Evolutionary conservation across 2,329 filamentous ascomycete genomes (phyloP).

Genomic region (Penicillium sp.): DNA sequence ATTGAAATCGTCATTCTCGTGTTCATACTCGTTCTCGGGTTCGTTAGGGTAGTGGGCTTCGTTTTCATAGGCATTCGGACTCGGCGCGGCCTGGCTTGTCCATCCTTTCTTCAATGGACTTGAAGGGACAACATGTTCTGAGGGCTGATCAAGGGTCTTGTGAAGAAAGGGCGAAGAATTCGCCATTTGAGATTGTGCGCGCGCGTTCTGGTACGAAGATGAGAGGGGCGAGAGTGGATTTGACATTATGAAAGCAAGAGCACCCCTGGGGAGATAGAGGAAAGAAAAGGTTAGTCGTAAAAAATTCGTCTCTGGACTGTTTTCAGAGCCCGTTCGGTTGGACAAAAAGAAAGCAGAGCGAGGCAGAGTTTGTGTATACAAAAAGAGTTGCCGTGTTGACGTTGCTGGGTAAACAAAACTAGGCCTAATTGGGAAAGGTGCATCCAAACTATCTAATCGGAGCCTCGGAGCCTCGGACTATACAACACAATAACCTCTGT

Average conservation of each 20-base stretch:
- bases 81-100: slow-evolving; percentile 14
- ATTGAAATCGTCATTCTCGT: slow-evolving; percentile 23
- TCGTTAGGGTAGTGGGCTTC: slow-evolving; percentile 17
- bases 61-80: slow-evolving; percentile 14
- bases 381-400: slow-evolving; percentile 10
- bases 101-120: slow-evolving; percentile 31
- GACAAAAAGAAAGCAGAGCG: neutral
- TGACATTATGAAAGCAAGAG: slow-evolving; percentile 32
- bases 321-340: neutral
- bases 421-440: slow-evolving; percentile 12
- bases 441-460: slow-evolving; percentile 4
- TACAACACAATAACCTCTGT: neutral
- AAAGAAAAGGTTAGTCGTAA: neutral
- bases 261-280: neutral
- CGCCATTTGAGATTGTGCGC: slow-evolving; percentile 31
- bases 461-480: neutral
- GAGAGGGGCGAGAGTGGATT: slow-evolving; percentile 44
- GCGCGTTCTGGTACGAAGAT: slow-evolving; percentile 43
- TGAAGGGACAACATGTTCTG: slow-evolving; percentile 23
- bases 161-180: slow-evolving; percentile 26
- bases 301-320: neutral
- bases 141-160: slow-evolving; percentile 22
- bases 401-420: slow-evolving; percentile 26
- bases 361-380: slow-evolving; percentile 12
- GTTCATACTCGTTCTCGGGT: slow-evolving; percentile 6